Evolutionary conservation across 1,139 yeast species (phyloP).

Genomic region (Taphrina flavorubra): DNA sequence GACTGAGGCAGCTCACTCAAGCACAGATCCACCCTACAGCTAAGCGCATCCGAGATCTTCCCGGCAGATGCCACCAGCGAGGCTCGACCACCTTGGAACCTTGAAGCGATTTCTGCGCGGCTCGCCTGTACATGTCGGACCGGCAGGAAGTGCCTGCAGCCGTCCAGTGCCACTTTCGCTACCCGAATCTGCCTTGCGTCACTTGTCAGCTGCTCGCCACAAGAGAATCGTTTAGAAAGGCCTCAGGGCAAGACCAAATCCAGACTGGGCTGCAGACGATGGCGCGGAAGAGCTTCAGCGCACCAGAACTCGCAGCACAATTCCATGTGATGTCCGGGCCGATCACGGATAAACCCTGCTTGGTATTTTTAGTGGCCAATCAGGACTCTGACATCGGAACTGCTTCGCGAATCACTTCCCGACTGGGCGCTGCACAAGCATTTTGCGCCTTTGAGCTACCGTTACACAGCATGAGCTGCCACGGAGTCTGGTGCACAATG

Average conservation of each 20-base stretch:
- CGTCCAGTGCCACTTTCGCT: no score
- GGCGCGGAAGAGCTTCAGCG: not conserved
- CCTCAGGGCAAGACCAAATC: no score
- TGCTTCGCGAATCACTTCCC: not conserved
- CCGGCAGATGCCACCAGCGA: no score
- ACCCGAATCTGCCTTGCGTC: not conserved
- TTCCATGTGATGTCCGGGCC: not conserved
- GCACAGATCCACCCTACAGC: no score
- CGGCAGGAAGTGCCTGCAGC: no score
- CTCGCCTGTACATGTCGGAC: no score
- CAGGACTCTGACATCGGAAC: not conserved
- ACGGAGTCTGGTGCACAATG: conserved; percentile 1
- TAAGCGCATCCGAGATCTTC: no score
- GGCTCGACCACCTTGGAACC: no score
- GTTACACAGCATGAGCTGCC: conserved; percentile 7
- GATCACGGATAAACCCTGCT: not conserved
- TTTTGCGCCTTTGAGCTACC: not conserved
- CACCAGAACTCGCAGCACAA: not conserved
- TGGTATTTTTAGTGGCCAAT: conserved; percentile 18
- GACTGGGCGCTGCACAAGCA: conserved; percentile 8
- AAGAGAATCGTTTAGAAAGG: no score
- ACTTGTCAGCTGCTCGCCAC: not conserved
- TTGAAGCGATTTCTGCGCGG: no score
- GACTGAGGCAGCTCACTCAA: no score
- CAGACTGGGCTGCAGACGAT: not conserved